Evolutionary conservation across 2,329 filamentous ascomycete genomes (phyloP), one percentile per base, ranked within the genome.

Genomic region (Fusarium tjaetaba): DNA sequence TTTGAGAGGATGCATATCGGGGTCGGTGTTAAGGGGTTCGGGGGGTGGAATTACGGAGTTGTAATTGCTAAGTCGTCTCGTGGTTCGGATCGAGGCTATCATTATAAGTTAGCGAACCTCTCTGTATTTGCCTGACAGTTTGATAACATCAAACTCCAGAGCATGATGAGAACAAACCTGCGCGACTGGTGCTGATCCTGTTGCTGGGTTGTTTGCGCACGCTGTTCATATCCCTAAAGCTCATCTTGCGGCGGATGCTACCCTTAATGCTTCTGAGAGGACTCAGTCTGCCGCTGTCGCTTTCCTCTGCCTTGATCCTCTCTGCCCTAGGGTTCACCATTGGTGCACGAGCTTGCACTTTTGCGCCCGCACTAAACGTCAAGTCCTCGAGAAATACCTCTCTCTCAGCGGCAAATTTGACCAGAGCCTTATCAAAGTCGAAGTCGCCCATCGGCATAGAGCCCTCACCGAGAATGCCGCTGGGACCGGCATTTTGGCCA

Each of bases 1-100:
- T 84, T 96, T 96, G 68, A 99, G 86, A 30, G 96, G 96, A 82
- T 99, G 96, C 94, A 98, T 98, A 73, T 97, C 91, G 24, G 95
- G 94, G 67, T 96, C 93, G 58, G 92, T 90, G 65, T 97, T 94
- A 72, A 98, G 90, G 15, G 96, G 96, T 81, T 98, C 94, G 18
- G 96, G 96, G 5, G 91, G 91, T 20, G 96, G 96, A 61, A 99
- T 98, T 59, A 99, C 96, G 2, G 96, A 98, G 82, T 98, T 98
- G 84, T 99, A 99, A 81, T 97, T 97, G 82, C 96, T 98, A 74
- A 98, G 86, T 77, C 96, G 91, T 84, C 91, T 96, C 42, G 95
- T 92, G 10, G 95, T 97, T 76, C 95, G 92, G 72, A 90, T 84
- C 51, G 88, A 90, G 68, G 88, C 88, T 89, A 60, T 32, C 30